A percentile compares a stretch with the other conserved stretches of the same genome.
phyloP scores from a whole-genome alignment of 2,329 filamentous ascomycete species.

The Fonsecaea pedrosoi region DNA sequence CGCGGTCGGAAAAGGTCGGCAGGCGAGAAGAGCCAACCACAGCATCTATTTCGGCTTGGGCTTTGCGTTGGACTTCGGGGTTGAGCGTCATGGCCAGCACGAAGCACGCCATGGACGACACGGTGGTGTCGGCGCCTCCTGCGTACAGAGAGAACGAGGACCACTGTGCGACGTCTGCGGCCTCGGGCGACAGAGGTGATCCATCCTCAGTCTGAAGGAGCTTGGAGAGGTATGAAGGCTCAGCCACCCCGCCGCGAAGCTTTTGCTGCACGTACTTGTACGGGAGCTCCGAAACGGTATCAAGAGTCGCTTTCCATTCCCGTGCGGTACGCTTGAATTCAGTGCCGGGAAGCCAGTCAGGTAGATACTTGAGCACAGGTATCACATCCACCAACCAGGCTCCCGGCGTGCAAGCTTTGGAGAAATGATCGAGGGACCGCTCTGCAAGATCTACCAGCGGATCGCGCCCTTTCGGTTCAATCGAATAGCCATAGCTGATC shows the following conservation, averaged over 20 bases:
- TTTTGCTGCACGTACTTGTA: constrained; percentile 54
- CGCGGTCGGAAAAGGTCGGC: constrained; percentile 49
- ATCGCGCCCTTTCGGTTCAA: constrained; percentile 49
- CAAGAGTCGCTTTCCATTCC: constrained; percentile 45
- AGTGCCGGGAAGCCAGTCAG: constrained; percentile 55
- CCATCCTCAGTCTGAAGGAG: constrained; percentile 47
- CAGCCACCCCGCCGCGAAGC: constrained; percentile 44
- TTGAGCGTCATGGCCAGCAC: constrained; percentile 61
- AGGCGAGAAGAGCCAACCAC: constrained; percentile 48
- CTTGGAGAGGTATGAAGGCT: constrained; percentile 51
- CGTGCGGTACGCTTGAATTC: constrained; percentile 53
- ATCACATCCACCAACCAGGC: constrained; percentile 56
- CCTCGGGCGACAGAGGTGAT: constrained; percentile 40
- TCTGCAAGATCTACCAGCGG: constrained; percentile 54
- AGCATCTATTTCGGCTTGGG: constrained; percentile 55
- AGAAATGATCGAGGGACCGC: constrained; percentile 51
- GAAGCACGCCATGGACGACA: constrained; percentile 52
- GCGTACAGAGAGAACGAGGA: constrained; percentile 51
- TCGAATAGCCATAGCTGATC: constrained; percentile 56
- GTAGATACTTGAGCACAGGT: constrained; percentile 52
- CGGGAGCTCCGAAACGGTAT: constrained; percentile 48
- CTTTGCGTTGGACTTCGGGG: constrained; percentile 54
- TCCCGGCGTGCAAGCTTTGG: constrained; percentile 51
- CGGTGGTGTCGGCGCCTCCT: constrained; percentile 54
- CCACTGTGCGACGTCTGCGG: constrained; percentile 51